These are phyloP conservation scores for Ceratocystis alfenasii DNA, from an alignment of 2,329 filamentous ascomycete genomes.

Conservation along the genomic window DNA sequence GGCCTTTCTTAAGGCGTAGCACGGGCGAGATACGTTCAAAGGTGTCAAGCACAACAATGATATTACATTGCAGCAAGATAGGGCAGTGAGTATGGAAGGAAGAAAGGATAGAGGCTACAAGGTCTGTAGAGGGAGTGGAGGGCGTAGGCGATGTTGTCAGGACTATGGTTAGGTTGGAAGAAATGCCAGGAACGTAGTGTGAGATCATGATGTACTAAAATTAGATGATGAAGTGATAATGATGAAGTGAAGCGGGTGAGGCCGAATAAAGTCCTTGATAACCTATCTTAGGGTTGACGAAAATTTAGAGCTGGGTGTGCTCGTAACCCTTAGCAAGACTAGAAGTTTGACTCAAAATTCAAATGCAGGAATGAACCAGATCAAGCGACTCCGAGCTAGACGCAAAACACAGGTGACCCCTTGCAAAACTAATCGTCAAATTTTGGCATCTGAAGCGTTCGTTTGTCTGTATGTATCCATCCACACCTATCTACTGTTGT, in stretches of 20 bases:
- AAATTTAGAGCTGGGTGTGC: background rate
- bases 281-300: background rate
- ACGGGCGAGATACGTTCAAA: conserved; percentile 37
- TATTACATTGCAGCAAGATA: conserved; percentile 32
- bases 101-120: conserved; percentile 36
- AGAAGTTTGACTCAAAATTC: background rate
- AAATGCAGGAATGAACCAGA: too few species aligned
- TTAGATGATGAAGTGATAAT: background rate
- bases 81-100: conserved; percentile 37
- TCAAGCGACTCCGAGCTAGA: too few species aligned
- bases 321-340: background rate
- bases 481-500: background rate
- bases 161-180: conserved; percentile 29
- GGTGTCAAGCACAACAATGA: conserved; percentile 42
- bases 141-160: conserved; percentile 46
- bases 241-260: background rate
- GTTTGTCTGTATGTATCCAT: background rate
- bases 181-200: background rate
- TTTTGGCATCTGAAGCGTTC: too few species aligned
- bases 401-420: too few species aligned
- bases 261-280: background rate
- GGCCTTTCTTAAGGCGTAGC: conserved; percentile 42
- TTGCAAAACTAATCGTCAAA: too few species aligned
- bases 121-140: conserved; percentile 41
- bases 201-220: too few species aligned